Conservation (phyloP, 2,329 filamentous ascomycete genomes). For the Penicillium palitans region DNA sequence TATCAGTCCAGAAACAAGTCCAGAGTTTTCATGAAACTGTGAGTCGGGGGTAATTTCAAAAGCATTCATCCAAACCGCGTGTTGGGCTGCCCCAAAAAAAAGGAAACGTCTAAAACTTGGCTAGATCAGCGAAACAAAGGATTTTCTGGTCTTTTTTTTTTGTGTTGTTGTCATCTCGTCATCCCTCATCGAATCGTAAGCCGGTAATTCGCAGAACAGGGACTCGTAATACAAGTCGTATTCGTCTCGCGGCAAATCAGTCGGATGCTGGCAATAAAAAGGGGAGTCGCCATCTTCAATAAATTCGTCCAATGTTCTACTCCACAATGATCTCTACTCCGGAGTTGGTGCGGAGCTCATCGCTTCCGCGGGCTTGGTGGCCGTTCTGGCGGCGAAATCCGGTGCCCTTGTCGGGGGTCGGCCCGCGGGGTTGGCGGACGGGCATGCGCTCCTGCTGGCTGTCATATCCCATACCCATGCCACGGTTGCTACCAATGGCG, state of each 20-base stretch:
- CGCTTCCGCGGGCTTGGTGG: slow-evolving; percentile 62
- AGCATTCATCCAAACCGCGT: slow-evolving; percentile 34
- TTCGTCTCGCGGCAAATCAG: slow-evolving; percentile 44
- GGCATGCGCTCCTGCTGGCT: slow-evolving; percentile 57
- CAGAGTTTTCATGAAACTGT: slow-evolving; percentile 16
- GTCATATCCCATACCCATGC: slow-evolving; percentile 60
- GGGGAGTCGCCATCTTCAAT: slow-evolving; percentile 36
- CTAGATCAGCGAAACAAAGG: slow-evolving; percentile 42
- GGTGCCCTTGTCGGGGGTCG: slow-evolving; percentile 59
- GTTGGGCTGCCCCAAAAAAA: slow-evolving; percentile 42
- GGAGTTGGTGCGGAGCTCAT: slow-evolving; percentile 62
- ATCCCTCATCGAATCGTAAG: slow-evolving; percentile 52
- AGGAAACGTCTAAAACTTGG: slow-evolving; percentile 44
- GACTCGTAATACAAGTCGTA: slow-evolving; percentile 46
- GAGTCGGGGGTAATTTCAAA: slow-evolving; percentile 11
- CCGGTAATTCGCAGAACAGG: slow-evolving; percentile 42
- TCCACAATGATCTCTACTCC: slow-evolving; percentile 65
- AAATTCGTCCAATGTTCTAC: slow-evolving; percentile 37
- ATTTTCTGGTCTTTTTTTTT: slow-evolving; percentile 42
- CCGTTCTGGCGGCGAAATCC: slow-evolving; percentile 62
- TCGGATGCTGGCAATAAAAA: slow-evolving; percentile 38
- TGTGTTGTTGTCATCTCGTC: slow-evolving; percentile 46
- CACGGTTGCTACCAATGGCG: slow-evolving; percentile 64
- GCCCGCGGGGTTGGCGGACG: slow-evolving; percentile 62
- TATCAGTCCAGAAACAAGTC: slow-evolving; percentile 12